Evolutionary conservation across 257 asterid species (phyloP), one percentile per base, ranked within the genome.

Genomic region (Handroanthus guayacan): DNA sequence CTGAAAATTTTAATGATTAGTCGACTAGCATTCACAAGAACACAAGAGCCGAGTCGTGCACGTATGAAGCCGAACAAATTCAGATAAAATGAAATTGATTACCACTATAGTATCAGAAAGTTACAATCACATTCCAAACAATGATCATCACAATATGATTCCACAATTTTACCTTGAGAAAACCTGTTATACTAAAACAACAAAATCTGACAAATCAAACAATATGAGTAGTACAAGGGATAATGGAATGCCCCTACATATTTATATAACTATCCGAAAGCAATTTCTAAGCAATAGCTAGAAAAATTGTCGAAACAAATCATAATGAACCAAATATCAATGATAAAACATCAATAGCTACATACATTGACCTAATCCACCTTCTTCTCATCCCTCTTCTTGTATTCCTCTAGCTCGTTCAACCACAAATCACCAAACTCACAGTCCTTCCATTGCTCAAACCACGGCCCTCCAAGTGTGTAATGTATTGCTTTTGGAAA

Each of bases 401-500:
- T 76, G 48, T 72, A 85, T 63, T 87, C 94, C 37, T 84, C 88
- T 75, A 87, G 82, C 81, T 87, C 90, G 50, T 82, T 84, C 79
- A 89, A 65, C 94, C 94, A 89, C 56, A 89, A 70, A 78, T 84
- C 87, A 43, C 85, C 92, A 74, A 87, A 89, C 76, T 85, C 90
- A 31, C 94, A 89, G 75, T 87, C 88, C 82, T 87, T 89, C 94
- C 94, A 87, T 14, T 84, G 89, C 78, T 89, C 92, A 65, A 89
- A 89, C 94, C 94, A 89, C 5, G 94, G 94, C 5, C 94, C 94
- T 6, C 92, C 94, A 69, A 85, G 87, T 0, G 90, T 89, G 37
- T 87, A 85, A 77, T 89, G 94, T 39, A 89, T 84, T 1, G 92
- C 88, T 75, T 78, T 89, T 0, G 92, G 94, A 8, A 54, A 61